A percentile compares a stretch with the other conserved stretches of the same genome.
Evolutionary conservation across 352 stramenopile species (phyloP).

Genomic region (Phytophthora cactorum): DNA sequence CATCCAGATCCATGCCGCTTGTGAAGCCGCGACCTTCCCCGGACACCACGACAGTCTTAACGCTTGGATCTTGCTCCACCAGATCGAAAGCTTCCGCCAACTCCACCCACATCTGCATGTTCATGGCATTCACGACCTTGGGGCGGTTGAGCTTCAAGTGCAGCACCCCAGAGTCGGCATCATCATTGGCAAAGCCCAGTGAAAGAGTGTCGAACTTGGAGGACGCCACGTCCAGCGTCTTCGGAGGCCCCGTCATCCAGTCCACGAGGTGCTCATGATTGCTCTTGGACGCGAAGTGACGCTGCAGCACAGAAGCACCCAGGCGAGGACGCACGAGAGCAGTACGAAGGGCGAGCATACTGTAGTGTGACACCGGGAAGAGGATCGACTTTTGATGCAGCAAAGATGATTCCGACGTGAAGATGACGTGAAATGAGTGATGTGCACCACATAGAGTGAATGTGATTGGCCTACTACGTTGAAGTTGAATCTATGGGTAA

Average conservation of each 20-base stretch:
- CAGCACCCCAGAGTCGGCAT: constrained; percentile 60
- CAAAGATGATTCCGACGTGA: constrained; percentile 28
- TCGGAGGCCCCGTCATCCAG: constrained; percentile 61
- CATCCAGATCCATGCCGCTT: constrained; percentile 90
- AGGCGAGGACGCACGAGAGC: constrained; percentile 15
- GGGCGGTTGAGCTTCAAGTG: constrained; percentile 86
- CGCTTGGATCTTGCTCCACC: constrained; percentile 68
- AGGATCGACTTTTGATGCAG: constrained; percentile 5
- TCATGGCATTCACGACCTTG: constrained; percentile 88
- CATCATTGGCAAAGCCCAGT: constrained; percentile 32
- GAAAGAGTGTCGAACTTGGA: constrained; percentile 68
- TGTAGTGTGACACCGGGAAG: not conserved
- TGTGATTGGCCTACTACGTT: constrained; percentile 28
- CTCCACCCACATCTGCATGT: constrained; percentile 92
- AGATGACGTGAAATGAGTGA: constrained; percentile 7
- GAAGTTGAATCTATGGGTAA: constrained; percentile 25
- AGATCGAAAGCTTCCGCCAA: constrained; percentile 70
- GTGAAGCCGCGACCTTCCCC: constrained; percentile 84
- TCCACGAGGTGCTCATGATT: constrained; percentile 55
- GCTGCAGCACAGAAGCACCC: not conserved
- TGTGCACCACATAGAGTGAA: constrained; percentile 18
- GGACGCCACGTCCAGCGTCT: constrained; percentile 41
- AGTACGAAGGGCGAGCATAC: constrained; percentile 21
- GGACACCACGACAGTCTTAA: constrained; percentile 81
- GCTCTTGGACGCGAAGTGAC: constrained; percentile 33